Conservation (phyloP, 2,329 filamentous ascomycete species). For the Microdochium paspali region DNA sequence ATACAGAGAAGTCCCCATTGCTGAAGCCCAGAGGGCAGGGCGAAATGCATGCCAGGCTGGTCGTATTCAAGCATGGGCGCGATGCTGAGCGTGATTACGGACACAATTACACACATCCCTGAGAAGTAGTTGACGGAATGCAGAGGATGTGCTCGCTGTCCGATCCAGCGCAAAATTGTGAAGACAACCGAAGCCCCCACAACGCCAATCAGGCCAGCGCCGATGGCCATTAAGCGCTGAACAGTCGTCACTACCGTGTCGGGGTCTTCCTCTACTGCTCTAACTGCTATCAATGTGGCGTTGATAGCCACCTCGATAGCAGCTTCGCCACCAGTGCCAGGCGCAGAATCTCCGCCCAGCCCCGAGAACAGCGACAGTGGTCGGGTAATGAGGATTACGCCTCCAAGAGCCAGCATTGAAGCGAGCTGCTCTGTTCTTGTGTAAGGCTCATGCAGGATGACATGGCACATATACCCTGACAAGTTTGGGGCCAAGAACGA, state of each 20-base stretch:
- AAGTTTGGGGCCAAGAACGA: slow-evolving; percentile 78
- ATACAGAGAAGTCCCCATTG: slow-evolving; percentile 62
- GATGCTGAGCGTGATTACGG: slow-evolving; percentile 46
- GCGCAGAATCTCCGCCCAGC: neutral
- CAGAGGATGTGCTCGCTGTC: slow-evolving; percentile 70
- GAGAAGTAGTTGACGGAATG: slow-evolving; percentile 82
- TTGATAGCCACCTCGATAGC: slow-evolving; percentile 18
- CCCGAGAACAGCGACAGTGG: slow-evolving; percentile 38
- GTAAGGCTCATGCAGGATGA: slow-evolving; percentile 68
- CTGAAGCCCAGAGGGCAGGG: slow-evolving; percentile 25
- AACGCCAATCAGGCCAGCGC: slow-evolving; percentile 66
- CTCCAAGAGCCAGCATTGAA: slow-evolving; percentile 63
- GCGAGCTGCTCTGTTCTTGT: slow-evolving; percentile 69
- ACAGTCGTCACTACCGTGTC: slow-evolving; percentile 34
- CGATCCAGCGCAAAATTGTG: slow-evolving; percentile 70
- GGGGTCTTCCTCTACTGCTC: neutral
- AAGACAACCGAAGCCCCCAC: slow-evolving; percentile 66
- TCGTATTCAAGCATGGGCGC: slow-evolving; percentile 32
- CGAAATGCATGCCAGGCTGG: slow-evolving; percentile 36
- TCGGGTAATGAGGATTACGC: slow-evolving; percentile 75
- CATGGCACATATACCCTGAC: slow-evolving; percentile 70
- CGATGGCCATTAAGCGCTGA: slow-evolving; percentile 61
- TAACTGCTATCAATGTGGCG: slow-evolving; percentile 12
- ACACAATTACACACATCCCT: slow-evolving; percentile 59
- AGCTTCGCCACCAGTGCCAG: slow-evolving; percentile 8